Conservation (phyloP, 1,284 basidiomycete species). For the Cryptococcus neoformans region DNA sequence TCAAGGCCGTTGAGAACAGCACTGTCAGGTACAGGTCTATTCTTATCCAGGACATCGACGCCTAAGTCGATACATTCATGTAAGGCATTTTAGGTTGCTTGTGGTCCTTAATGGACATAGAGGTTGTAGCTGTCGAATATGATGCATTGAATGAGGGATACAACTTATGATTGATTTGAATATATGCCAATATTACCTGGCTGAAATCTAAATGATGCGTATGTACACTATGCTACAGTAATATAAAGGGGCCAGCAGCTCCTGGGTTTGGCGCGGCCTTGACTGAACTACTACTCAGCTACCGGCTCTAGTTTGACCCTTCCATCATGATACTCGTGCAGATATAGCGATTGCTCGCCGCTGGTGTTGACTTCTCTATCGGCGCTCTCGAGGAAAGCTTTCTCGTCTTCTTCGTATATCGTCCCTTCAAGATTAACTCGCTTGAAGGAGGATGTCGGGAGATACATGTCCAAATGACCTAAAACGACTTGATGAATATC, state of each 20-base stretch:
- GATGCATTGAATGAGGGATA: no score
- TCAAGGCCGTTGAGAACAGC: constrained; percentile 56
- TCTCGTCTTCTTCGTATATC: constrained; percentile 7
- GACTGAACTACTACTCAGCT: neutral
- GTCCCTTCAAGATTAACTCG: neutral
- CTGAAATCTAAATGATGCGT: neutral
- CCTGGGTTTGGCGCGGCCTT: no score
- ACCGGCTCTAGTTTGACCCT: constrained; percentile 13
- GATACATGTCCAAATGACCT: constrained; percentile 45
- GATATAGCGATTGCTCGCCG: constrained; percentile 4
- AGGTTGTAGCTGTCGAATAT: neutral
- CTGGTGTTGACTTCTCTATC: constrained; percentile 7
- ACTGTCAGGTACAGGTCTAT: constrained; percentile 57
- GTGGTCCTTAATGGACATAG: neutral
- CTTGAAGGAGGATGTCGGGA: constrained; percentile 14
- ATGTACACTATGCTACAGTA: constrained; percentile 1
- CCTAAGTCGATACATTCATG: neutral
- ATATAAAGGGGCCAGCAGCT: neutral
- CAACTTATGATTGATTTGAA: no score
- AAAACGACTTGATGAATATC: constrained; percentile 30
- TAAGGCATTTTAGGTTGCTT: neutral
- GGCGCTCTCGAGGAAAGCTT: neutral
- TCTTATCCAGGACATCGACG: constrained; percentile 47
- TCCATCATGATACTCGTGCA: constrained; percentile 4
- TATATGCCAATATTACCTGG: neutral